phyloP scores from a whole-genome alignment of 1,284 basidiomycete genomes.

The Sphagnurus paluster region DNA sequence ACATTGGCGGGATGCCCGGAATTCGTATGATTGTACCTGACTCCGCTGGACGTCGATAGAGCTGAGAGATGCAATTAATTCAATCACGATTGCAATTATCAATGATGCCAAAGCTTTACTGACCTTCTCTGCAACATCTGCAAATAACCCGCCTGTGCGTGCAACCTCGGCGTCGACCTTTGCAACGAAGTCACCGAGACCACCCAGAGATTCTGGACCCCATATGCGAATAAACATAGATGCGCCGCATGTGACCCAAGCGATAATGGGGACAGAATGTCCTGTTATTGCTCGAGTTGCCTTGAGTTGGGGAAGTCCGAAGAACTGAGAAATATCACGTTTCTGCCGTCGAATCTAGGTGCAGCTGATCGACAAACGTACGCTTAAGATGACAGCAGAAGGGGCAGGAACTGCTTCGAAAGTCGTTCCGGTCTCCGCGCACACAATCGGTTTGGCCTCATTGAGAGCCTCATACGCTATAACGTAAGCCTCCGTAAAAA shows the following conservation, averaged over 20 bases:
- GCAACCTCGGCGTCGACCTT: slow-evolving; percentile 21
- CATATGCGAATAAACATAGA: slow-evolving; percentile 17
- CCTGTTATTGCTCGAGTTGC: slow-evolving; percentile 20
- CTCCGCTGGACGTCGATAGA: slow-evolving; percentile 11
- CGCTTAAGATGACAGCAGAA: slow-evolving; percentile 15
- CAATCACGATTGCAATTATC: not conserved
- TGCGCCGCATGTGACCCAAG: slow-evolving; percentile 19
- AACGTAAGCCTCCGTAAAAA: slow-evolving; percentile 14
- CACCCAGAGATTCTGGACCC: slow-evolving; percentile 23
- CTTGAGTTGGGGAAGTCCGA: slow-evolving; percentile 16
- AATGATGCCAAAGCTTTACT: too few relatives aligned
- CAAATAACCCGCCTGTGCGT: slow-evolving; percentile 12
- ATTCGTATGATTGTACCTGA: slow-evolving; percentile 13
- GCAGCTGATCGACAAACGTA: slow-evolving; percentile 2
- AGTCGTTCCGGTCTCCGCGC: slow-evolving; percentile 11
- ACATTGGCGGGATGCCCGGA: slow-evolving; percentile 21
- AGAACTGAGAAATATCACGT: slow-evolving; percentile 12
- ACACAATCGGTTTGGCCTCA: slow-evolving; percentile 13
- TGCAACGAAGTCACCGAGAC: slow-evolving; percentile 18
- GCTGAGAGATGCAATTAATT: slow-evolving; percentile 3
- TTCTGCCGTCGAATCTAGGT: not conserved
- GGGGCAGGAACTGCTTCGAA: slow-evolving; percentile 15
- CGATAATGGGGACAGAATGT: slow-evolving; percentile 18
- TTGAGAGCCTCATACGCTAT: slow-evolving; percentile 14
- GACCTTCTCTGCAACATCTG: slow-evolving; percentile 20